A percentile compares a stretch with the other conserved stretches of the same genome.
Conservation (phyloP, 345 rosid species). For the Diplotaxis tenuifolia region DNA sequence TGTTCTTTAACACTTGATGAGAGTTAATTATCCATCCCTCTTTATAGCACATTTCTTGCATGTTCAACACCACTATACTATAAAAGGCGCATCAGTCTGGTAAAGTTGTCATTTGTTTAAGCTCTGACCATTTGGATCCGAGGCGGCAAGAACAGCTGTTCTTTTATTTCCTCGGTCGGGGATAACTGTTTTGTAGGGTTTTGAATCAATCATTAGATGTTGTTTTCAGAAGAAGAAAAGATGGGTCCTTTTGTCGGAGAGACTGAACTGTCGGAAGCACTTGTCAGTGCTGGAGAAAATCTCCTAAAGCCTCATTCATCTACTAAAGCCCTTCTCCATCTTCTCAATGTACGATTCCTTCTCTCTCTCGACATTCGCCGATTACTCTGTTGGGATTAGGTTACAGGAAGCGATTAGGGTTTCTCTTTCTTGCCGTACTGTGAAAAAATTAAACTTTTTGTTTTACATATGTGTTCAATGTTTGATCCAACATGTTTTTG, state of each 20-base stretch:
- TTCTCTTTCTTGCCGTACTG: not conserved
- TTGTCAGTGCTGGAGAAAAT: conserved; percentile 51
- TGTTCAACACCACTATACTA: conserved; percentile 25
- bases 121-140: conserved; percentile 7
- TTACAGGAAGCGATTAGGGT: conserved; percentile 29
- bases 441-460: not conserved
- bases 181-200: conserved; percentile 34
- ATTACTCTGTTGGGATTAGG: conserved; percentile 2
- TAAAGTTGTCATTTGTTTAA: conserved; percentile 8
- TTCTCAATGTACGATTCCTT: conserved; percentile 54
- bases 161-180: no score
- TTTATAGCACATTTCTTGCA: conserved; percentile 15
- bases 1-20: not conserved
- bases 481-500: not conserved
- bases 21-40: not conserved
- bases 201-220: not conserved
- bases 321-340: conserved; percentile 44
- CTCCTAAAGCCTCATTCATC: conserved; percentile 55
- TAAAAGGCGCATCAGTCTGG: conserved; percentile 11
- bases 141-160: conserved; percentile 7
- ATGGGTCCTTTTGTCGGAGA: conserved; percentile 50
- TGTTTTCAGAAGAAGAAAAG: not conserved
- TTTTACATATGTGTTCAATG: not conserved
- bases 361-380: no score
- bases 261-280: conserved; percentile 44